Evolutionary conservation across 2,329 filamentous ascomycete genomes (phyloP).

Genomic region (Scedosporium minutisporum): DNA sequence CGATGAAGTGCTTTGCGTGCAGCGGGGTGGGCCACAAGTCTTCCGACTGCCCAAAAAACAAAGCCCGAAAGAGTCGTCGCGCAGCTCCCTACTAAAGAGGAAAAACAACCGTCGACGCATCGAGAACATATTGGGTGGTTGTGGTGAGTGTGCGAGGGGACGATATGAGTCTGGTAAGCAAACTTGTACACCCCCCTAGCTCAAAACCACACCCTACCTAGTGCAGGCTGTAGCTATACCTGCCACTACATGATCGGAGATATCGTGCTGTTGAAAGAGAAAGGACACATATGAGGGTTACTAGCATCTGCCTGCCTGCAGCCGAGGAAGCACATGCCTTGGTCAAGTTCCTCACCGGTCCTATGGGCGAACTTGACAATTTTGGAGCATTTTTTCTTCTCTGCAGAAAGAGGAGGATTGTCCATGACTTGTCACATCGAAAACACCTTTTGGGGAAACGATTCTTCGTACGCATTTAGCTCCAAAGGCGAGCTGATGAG

Average conservation of each 20-base stretch:
- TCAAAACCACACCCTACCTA: neutral
- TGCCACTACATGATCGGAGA: neutral
- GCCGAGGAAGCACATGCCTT: neutral
- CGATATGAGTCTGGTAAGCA: neutral
- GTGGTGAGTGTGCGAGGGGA: neutral
- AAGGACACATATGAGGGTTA: neutral
- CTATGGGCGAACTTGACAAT: no score
- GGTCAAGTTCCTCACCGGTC: no score
- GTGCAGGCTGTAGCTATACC: neutral
- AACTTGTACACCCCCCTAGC: neutral
- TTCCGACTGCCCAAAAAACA: conserved; percentile 3
- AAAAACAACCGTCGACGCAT: no score
- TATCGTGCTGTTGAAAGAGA: neutral
- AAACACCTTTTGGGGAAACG: no score
- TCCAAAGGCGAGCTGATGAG: no score
- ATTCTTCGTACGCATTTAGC: no score
- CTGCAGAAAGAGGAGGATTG: no score
- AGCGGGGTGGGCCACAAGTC: conserved; percentile 4
- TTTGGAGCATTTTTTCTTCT: no score
- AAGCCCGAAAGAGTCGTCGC: neutral
- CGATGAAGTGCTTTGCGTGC: conserved; percentile 3
- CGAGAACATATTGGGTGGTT: neutral
- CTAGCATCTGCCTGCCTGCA: neutral
- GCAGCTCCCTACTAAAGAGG: neutral
- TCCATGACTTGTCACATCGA: no score